Evolutionary conservation across 495 filamentous ascomycete genomes (phyloP), one percentile per base, ranked within the genome.

Genomic region (Opeltia flavorubescens): DNA sequence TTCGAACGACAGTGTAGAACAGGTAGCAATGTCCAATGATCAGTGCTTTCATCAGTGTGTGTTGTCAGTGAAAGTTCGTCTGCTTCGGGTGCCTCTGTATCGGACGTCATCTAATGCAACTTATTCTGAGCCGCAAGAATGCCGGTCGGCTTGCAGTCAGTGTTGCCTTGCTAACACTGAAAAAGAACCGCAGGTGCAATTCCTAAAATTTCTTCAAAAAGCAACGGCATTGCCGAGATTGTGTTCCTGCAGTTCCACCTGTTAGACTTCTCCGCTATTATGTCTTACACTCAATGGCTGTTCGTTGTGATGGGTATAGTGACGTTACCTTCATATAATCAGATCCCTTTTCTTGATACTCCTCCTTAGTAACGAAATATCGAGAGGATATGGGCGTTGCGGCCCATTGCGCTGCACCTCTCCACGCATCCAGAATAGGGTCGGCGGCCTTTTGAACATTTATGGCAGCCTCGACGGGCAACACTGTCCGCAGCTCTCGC

Each of bases 381-480:
- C 58, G 57, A 21, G 49, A 54, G 18, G 66, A 56, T 5, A 61
- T 62, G 20, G 58, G 48, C 18, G 62, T 59, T 21, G 30, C 49
- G 13, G 70, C 67, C 88, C 89, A 96, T 49, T 77, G 72, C 25
- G 89, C 89, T 0, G 89, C 89, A 20, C 89, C 89, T 59, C 74
- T 83, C 89, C 89, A 96, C 0, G 89, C 84, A 69, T 96, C 91
- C 17, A 91, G 66, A 8, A 87, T 59, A 1, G 83, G 74, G 57
- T 95, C 78, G 13, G 63, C 60, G 0, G 91, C 91, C 25, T 72
- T 72, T 23, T 89, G 71, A 21, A 93, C 75, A 11, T 54, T 57
- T 27, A 96, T 57, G 21, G 68, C 62, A 12, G 73, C 60, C n/a
- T 78, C 83, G 5, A 78, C 65, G 2, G 87, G 86, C 50, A 95